Evolutionary conservation across 2,329 filamentous ascomycete genomes (phyloP).

Genomic region (Fusarium tricinctum): DNA sequence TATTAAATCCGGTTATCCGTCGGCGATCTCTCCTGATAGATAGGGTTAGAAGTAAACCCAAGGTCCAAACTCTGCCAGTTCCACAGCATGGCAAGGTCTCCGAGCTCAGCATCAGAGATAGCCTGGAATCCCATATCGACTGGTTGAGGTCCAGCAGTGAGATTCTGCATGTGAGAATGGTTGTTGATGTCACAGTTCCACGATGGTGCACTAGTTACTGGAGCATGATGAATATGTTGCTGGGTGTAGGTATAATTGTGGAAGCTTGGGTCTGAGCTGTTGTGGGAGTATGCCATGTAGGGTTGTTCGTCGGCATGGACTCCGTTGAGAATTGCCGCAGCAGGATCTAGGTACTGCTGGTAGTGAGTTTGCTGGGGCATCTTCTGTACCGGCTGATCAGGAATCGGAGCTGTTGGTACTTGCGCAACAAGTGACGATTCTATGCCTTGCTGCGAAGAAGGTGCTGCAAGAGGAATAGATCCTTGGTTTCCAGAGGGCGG

Average conservation of each 20-base stretch:
- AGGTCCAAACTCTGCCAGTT: conserved; percentile 32
- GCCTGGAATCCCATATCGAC: conserved; percentile 18
- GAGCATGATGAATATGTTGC: neutral
- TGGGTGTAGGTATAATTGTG: conserved; percentile 5
- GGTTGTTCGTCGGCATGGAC: neutral
- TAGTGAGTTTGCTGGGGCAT: neutral
- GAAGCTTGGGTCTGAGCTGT: neutral
- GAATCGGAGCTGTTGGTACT: neutral
- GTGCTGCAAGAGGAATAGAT: neutral
- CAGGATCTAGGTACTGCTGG: neutral
- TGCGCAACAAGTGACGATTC: neutral
- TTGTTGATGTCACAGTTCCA: neutral
- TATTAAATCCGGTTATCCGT: neutral
- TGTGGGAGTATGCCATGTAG: neutral
- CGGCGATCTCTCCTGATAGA: conserved; percentile 14
- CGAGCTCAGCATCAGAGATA: conserved; percentile 24
- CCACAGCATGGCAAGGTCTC: conserved; percentile 32
- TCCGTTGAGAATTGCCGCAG: neutral
- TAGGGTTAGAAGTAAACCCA: conserved; percentile 24
- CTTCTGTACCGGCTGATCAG: neutral
- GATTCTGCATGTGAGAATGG: conserved; percentile 1
- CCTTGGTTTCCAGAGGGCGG: conserved; percentile 1
- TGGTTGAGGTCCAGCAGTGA: neutral
- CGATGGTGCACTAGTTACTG: too few relatives aligned
- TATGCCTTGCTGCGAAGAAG: neutral